A percentile compares a stretch with the other conserved stretches of the same genome.
Conservation (phyloP, 495 filamentous ascomycete species). For the Podospora anserina region DNA sequence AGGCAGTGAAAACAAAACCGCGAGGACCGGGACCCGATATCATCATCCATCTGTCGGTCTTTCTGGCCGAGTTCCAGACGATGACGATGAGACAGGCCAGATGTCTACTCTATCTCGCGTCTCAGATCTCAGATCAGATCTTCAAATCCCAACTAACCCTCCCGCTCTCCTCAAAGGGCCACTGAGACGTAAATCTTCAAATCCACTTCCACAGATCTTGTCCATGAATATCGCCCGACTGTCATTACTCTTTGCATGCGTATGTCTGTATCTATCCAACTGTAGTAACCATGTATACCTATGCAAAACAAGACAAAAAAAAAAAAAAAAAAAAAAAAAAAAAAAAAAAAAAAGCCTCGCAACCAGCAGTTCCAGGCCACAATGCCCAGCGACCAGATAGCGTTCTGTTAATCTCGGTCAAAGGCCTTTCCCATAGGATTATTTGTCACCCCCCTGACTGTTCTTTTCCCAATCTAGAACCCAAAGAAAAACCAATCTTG, state of each 20-base stretch:
- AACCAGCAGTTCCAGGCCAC: neutral
- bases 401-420: neutral
- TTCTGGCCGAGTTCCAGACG: neutral
- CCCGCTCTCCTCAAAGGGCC: neutral
- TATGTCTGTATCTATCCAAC: neutral
- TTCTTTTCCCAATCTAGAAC: neutral
- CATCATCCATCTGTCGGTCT: too few species aligned
- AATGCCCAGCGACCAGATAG: neutral
- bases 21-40: too few species aligned
- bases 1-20: neutral
- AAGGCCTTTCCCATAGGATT: neutral
- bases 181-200: neutral
- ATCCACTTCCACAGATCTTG: neutral
- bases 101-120: neutral
- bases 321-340: neutral
- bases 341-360: neutral
- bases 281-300: constrained; percentile 2
- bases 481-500: neutral
- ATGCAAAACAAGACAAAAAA: neutral
- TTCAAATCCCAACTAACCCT: neutral
- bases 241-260: neutral
- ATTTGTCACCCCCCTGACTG: neutral
- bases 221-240: neutral
- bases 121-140: neutral
- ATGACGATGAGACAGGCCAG: neutral